phyloP scores from a whole-genome alignment of 2,329 filamentous ascomycete species.

The Xylariaceae sp. region DNA sequence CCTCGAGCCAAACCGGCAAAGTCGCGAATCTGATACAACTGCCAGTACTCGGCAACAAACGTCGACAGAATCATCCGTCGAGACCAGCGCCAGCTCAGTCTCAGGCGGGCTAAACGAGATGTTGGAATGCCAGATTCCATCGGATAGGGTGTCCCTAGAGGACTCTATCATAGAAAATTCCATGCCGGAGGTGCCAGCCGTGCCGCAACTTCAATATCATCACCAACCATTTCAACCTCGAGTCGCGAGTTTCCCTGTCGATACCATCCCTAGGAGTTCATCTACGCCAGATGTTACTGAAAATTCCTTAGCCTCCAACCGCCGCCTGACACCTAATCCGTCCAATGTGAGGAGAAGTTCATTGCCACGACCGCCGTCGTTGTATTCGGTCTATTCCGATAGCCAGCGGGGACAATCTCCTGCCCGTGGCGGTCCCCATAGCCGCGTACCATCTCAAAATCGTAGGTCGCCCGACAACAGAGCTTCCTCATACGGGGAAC shows the following conservation, averaged over 20 bases:
- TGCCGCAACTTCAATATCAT: conserved; percentile 58
- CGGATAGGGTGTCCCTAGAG: conserved; percentile 42
- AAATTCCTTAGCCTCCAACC: conserved; percentile 46
- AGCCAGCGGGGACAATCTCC: conserved; percentile 59
- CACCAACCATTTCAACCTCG: conserved; percentile 44
- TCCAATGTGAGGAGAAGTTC: conserved; percentile 51
- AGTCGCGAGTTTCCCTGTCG: conserved; percentile 40
- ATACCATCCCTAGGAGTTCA: conserved; percentile 37
- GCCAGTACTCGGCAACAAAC: conserved; percentile 44
- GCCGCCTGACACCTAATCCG: conserved; percentile 57
- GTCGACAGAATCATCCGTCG: conserved; percentile 48
- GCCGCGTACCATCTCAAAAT: conserved; percentile 46
- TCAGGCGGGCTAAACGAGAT: conserved; percentile 45
- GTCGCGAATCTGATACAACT: conserved; percentile 49
- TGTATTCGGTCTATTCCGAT: conserved; percentile 71
- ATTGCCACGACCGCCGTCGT: conserved; percentile 64
- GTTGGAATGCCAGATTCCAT: conserved; percentile 37
- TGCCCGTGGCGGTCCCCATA: conserved; percentile 35
- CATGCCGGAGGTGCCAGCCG: conserved; percentile 37
- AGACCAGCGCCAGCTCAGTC: conserved; percentile 52
- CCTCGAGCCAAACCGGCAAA: conserved; percentile 39
- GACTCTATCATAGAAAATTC: conserved; percentile 47
- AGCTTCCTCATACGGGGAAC: conserved; percentile 50
- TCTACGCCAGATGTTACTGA: conserved; percentile 51
- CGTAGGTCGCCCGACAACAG: conserved; percentile 53